phyloP scores from a whole-genome alignment of 208 protist species.

The Acanthamoeba culbertsoni region DNA sequence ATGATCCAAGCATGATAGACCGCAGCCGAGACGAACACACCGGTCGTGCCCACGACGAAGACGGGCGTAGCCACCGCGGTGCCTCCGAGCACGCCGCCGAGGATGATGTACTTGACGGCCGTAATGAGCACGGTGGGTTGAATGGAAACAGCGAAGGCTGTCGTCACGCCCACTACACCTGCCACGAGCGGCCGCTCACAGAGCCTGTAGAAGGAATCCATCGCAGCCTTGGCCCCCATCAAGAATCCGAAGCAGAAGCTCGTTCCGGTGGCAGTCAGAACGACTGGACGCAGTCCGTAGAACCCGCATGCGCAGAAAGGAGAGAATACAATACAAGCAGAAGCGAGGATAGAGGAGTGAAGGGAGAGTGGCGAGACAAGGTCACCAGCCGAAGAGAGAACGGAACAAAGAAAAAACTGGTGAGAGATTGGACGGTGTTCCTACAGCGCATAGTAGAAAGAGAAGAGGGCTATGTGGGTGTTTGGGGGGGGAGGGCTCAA shows the following conservation, averaged over 20 bases:
- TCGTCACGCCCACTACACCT: not conserved
- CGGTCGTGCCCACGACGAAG: not conserved
- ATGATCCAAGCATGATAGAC: not conserved
- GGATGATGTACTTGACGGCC: not conserved
- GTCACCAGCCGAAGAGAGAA: not conserved
- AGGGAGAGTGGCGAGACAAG: no score
- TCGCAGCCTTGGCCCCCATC: not conserved
- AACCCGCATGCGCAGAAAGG: no score
- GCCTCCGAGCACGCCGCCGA: not conserved
- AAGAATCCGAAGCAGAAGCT: slow-evolving; percentile 16
- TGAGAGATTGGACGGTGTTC: no score
- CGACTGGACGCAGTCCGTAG: not conserved
- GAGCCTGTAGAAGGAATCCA: not conserved
- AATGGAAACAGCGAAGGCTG: not conserved
- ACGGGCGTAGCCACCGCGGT: not conserved
- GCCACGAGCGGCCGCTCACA: not conserved
- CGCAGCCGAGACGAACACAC: not conserved
- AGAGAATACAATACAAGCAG: no score
- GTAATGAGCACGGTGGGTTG: not conserved
- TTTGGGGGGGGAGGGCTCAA: no score
- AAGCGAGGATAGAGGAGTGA: no score
- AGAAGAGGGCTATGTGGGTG: not conserved
- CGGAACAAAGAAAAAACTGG: no score
- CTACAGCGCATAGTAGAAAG: not conserved
- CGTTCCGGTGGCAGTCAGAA: not conserved